Base-by-base conservation (phyloP, 1,284 basidiomycete genomes). In the Melampsora abietis-canadensis region DNA sequence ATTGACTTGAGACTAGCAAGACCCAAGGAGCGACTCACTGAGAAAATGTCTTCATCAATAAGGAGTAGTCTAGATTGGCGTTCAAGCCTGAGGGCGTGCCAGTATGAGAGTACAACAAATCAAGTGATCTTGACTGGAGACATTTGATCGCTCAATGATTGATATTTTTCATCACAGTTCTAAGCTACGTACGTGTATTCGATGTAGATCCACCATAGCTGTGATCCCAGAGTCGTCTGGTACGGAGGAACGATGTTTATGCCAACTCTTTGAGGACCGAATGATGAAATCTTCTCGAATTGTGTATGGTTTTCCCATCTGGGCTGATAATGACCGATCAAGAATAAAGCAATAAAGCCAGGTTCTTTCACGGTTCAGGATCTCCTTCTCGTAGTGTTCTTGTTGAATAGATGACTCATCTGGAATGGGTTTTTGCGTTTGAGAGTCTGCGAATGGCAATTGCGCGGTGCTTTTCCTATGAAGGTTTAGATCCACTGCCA, bases 331-430 rank as follows among this genome's bases (percentile, higher is more conserved):
- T 40, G 89, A 91, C 21, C 90, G 86, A 81, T 93, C 92, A 68
- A 92, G 79, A 80, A 91, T 91, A 83, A 89, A 92, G 81, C 91
- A 92, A 74, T 90, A 89, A 85, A 92, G 87, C 92, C 91, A 93
- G 24, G 90, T 88, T 19, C 92, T 85, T 54, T 87, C 87, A 75
- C 89, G 87, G 81, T 93, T 93, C 66, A 93, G 81, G 60, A 90
- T 85, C 82, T 94, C 92, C 19, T 91, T 85, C 80, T 90, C 90
- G 77, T 90, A 87, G 63, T 83, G 85, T 80, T 90, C 89, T 77
- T 85, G 88, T 19, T 88, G 78, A 63, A 80, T 76, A 63, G 79
- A 77, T 5, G 76, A 76, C 6, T 78, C 77, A 46, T 79, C 78
- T 47, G 80, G 79, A 0, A 77, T 76, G 21, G 77, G 73, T 31